Evolutionary conservation across 208 protist species (phyloP).

Genomic region (Crithidia acanthocephali): DNA sequence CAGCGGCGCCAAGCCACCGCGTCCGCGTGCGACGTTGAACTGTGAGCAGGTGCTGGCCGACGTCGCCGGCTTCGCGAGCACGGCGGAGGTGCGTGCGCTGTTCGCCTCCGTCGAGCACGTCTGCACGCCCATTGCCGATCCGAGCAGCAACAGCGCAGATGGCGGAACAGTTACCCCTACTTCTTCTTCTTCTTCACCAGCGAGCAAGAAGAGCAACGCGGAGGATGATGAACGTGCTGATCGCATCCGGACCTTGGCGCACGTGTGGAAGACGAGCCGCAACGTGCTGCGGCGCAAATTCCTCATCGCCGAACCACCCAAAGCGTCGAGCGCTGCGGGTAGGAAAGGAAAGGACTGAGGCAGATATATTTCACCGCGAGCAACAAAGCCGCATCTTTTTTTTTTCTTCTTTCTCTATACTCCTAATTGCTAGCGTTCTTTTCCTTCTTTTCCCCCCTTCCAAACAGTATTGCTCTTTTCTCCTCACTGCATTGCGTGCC

Average conservation of each 20-base stretch:
- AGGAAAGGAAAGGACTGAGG: constrained; percentile 21
- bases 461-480: too few relatives aligned
- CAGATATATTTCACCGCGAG: too few relatives aligned
- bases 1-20: not conserved
- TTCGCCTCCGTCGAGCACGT: constrained; percentile 18
- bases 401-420: too few relatives aligned
- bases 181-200: not conserved
- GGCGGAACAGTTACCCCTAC: not conserved
- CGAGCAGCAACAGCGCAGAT: not conserved
- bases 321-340: not conserved
- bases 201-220: not conserved
- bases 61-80: constrained; percentile 4
- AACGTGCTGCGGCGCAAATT: constrained; percentile 8
- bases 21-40: constrained; percentile 20
- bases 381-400: too few relatives aligned
- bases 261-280: constrained; percentile 21
- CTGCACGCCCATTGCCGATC: not conserved
- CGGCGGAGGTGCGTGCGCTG: constrained; percentile 21
- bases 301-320: not conserved
- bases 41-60: constrained; percentile 34
- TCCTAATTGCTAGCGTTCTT: too few relatives aligned
- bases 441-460: too few relatives aligned
- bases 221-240: constrained; percentile 1
- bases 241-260: constrained; percentile 4
- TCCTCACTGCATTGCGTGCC: too few relatives aligned